Evolutionary conservation across 2,329 filamentous ascomycete genomes (phyloP), one percentile per base, ranked within the genome.

Genomic region (Exophiala lecanii-corni): DNA sequence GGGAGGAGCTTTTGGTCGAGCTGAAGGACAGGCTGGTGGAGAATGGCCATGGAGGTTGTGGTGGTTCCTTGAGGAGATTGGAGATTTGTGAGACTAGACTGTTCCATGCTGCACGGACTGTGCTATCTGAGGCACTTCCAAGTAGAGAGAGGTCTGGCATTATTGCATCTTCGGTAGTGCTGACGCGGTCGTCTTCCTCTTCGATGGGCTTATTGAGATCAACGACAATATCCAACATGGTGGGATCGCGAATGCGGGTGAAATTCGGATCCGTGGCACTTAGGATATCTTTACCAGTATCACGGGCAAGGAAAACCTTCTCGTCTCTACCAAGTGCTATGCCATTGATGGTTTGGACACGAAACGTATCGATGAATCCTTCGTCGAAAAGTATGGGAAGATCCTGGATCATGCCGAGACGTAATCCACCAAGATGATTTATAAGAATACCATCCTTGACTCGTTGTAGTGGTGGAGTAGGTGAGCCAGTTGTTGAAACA

Each of bases 271-370:
- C 91, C 16, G 79, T 78, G 4, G 68, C 66, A 57, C 69, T 69
- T 23, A 73, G 56, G 25, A 89, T 76, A 52, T 86, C 82, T 44
- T 84, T 79, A 19, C 88, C 80, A 18, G 91, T 77, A 45, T 88
- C 81, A 17, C 84, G 79, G 35, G 84, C 76, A 51, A 97, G 77
- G 59, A 86, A 86, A 15, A 96, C 80, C 51, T 83, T 86, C 64
- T 97, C 91, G 59, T 97, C 88, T 36, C 85, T 82, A 3, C 91
- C 91, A 3, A 98, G 72, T 1, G 84, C 78, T 30, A 89, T 76
- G 54, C 84, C 86, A 31, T 87, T 89, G 49, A 95, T 81, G 33
- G 85, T 84, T 44, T 84, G 86, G 31, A 97, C 82, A 32, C 70
- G 66, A 43, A 64, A 73, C 9, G 63, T 64, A 26, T 67, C 66